These are phyloP conservation scores for Aspergillus ochraceus DNA, from an alignment of 2,329 filamentous ascomycete species.

Conservation along the genomic window DNA sequence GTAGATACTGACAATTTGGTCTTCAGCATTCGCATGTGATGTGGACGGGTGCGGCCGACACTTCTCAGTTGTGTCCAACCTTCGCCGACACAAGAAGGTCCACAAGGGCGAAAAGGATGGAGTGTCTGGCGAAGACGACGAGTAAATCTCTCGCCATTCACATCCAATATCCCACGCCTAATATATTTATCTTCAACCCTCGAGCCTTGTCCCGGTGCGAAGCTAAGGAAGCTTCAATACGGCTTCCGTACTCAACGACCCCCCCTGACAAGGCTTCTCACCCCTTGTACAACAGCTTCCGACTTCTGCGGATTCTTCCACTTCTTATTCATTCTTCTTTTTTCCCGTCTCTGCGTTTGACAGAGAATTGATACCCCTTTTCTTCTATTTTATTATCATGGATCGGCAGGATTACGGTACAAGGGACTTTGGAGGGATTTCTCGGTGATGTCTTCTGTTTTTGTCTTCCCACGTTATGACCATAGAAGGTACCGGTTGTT, in stretches of 20 bases:
- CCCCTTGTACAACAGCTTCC: conserved; percentile 34
- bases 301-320: conserved; percentile 17
- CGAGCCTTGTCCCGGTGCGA: conserved; percentile 8
- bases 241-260: conserved; percentile 14
- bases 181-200: conserved; percentile 13
- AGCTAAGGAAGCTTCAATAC: conserved; percentile 10
- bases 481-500: conserved; percentile 41
- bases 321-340: conserved; percentile 21
- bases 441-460: conserved; percentile 18
- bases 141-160: conserved; percentile 26
- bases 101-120: conserved; percentile 67
- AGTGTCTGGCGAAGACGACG: conserved; percentile 43
- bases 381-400: conserved; percentile 17
- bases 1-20: conserved; percentile 19
- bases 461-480: conserved; percentile 32
- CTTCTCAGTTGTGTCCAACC: conserved; percentile 95
- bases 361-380: conserved; percentile 32
- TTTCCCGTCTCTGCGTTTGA: conserved; percentile 21
- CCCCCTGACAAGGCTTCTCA: conserved; percentile 20
- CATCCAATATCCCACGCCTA: conserved; percentile 3
- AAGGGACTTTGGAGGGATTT: conserved; percentile 16
- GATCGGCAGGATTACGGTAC: conserved; percentile 20
- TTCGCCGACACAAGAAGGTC: conserved; percentile 92
- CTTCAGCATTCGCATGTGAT: conserved; percentile 83
- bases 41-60: conserved; percentile 92